Conservation (phyloP, 805 yeast species). For the Priceomyces haplophilus region DNA sequence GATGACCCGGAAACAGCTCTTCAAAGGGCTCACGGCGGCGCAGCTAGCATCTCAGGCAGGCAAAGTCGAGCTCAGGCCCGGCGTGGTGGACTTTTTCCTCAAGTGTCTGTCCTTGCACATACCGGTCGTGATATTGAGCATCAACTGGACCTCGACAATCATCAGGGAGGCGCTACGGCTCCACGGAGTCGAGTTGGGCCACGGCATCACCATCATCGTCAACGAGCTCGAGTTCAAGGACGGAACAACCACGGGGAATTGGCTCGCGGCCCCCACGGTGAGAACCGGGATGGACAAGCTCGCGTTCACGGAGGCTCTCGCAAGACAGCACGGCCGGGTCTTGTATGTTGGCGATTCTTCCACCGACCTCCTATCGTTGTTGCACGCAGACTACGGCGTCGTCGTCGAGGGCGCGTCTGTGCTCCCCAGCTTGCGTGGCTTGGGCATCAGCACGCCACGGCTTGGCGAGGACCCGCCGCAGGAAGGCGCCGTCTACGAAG, state of each 20-base stretch:
- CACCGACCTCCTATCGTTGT: constrained; percentile 54
- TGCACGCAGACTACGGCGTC: constrained; percentile 47
- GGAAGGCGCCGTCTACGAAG: constrained; percentile 3
- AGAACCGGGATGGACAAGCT: constrained; percentile 58
- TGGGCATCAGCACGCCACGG: constrained; percentile 4
- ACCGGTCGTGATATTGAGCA: constrained; percentile 50
- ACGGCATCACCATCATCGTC: constrained; percentile 33
- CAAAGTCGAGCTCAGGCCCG: constrained; percentile 36
- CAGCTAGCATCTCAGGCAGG: constrained; percentile 34
- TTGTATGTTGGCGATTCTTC: constrained; percentile 62
- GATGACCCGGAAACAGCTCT: constrained; percentile 35
- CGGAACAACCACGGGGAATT: constrained; percentile 27
- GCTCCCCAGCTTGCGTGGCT: constrained; percentile 10
- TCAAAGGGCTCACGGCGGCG: constrained; percentile 36
- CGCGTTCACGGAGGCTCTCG: constrained; percentile 13
- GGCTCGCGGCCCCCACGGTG: constrained; percentile 20
- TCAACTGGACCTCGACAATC: constrained; percentile 57
- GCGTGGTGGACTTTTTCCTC: constrained; percentile 34
- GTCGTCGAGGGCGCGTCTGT: constrained; percentile 41
- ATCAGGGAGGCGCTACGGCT: constrained; percentile 33
- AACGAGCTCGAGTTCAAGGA: constrained; percentile 49
- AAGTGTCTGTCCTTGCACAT: constrained; percentile 17
- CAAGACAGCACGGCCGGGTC: constrained; percentile 14
- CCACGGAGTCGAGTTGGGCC: constrained; percentile 17
- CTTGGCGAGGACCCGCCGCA: background rate